A percentile compares a stretch with the other conserved stretches of the same genome.
Conservation (phyloP, 495 filamentous ascomycete species). For the Rhypophila decipiens region DNA sequence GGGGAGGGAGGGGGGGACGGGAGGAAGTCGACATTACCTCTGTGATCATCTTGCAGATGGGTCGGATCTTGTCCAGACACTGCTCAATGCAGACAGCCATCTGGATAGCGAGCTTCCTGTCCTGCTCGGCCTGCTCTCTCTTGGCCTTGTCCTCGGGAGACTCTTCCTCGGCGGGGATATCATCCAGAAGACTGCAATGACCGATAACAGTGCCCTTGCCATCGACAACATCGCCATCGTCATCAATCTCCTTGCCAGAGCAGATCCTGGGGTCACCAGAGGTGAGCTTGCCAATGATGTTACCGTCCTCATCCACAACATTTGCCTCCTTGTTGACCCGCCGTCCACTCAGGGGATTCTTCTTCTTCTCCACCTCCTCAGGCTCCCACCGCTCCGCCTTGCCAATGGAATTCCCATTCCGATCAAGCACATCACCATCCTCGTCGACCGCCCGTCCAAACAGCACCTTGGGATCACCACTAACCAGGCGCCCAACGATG, state of each 20-base stretch:
- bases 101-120: slow-evolving; percentile 69
- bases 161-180: slow-evolving; percentile 54
- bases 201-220: slow-evolving; percentile 74
- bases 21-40: slow-evolving; percentile 48
- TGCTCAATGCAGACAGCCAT: slow-evolving; percentile 69
- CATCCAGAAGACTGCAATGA: slow-evolving; percentile 70
- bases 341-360: slow-evolving; percentile 60
- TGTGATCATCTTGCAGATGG: slow-evolving; percentile 81
- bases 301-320: slow-evolving; percentile 73
- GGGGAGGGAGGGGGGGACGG: not conserved
- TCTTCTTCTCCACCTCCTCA: slow-evolving; percentile 59
- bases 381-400: slow-evolving; percentile 78
- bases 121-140: slow-evolving; percentile 55
- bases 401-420: slow-evolving; percentile 75
- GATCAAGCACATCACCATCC: slow-evolving; percentile 76
- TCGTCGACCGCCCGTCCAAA: slow-evolving; percentile 72
- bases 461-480: slow-evolving; percentile 66
- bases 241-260: slow-evolving; percentile 74
- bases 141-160: slow-evolving; percentile 44
- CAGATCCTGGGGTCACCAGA: slow-evolving; percentile 64
- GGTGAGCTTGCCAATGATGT: slow-evolving; percentile 74
- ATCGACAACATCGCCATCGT: slow-evolving; percentile 79
- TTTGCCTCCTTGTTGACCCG: slow-evolving; percentile 78
- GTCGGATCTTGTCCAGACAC: slow-evolving; percentile 75
- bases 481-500: slow-evolving; percentile 66